Evolutionary conservation across 192 early-diverging fungal genomes (phyloP).

Genomic region (Paraglomus brasilianum): DNA sequence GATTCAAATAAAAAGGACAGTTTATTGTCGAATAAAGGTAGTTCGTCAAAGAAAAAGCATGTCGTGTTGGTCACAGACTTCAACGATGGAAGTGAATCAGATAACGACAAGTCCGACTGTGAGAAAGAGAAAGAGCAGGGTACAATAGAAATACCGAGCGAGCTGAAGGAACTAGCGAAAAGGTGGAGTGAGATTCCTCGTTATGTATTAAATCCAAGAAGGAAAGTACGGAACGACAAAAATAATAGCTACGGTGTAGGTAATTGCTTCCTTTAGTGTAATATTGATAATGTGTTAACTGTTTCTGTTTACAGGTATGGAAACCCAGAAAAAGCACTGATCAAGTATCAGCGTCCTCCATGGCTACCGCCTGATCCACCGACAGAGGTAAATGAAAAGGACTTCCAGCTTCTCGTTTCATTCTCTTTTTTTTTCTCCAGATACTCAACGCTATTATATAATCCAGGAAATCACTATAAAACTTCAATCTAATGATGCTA

Average conservation of each 20-base stretch:
- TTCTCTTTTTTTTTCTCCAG: neutral
- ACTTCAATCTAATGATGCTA: neutral
- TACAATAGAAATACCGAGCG: neutral
- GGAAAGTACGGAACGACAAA: conserved; percentile 16
- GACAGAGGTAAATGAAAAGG: neutral
- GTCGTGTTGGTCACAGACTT: conserved; percentile 15
- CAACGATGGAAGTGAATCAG: too few relatives aligned
- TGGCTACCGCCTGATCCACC: neutral
- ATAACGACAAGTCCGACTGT: conserved; percentile 3
- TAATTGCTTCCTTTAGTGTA: neutral
- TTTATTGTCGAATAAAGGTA: neutral
- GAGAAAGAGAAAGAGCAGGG: conserved; percentile 1
- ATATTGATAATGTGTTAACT: neutral
- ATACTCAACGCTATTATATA: neutral
- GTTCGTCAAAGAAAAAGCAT: conserved; percentile 8
- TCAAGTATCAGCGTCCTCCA: conserved; percentile 12
- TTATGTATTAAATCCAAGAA: conserved; percentile 1
- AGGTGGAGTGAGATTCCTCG: neutral
- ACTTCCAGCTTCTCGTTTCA: too few relatives aligned
- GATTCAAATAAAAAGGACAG: neutral
- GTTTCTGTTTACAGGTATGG: neutral
- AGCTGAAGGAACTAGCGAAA: too few relatives aligned
- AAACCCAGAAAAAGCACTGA: conserved; percentile 16
- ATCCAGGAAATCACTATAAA: neutral
- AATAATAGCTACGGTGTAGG: neutral